Evolutionary conservation across 164 flowering plant genomes (phyloP).

Genomic region (Paratinospora sagittata): DNA sequence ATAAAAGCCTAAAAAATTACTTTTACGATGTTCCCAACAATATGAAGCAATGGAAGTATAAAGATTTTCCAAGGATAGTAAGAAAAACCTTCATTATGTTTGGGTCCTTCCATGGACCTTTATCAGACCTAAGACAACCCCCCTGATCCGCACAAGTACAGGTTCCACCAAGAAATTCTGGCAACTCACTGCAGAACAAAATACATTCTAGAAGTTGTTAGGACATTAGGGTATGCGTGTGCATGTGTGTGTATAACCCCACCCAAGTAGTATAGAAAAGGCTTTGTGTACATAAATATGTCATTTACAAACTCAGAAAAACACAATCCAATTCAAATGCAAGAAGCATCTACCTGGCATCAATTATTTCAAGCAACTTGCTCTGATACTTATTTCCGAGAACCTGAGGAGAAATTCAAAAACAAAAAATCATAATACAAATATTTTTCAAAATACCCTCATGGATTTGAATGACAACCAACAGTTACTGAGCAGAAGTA

Average conservation of each 20-base stretch:
- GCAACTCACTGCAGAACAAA: conserved; percentile 54
- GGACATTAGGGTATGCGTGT: neutral
- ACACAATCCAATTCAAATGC: neutral
- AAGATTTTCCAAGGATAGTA: conserved; percentile 5
- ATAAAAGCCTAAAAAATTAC: neutral
- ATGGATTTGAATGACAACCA: neutral
- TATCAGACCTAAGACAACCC: conserved; percentile 40
- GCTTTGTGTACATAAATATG: neutral
- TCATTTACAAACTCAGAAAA: neutral
- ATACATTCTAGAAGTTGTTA: conserved; percentile 8
- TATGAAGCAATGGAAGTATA: neutral
- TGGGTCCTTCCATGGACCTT: conserved; percentile 47
- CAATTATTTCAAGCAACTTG: conserved; percentile 80
- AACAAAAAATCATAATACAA: neutral
- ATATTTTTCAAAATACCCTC: neutral
- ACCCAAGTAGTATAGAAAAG: neutral
- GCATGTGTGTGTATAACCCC: neutral
- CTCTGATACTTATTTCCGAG: conserved; percentile 75
- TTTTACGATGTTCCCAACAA: neutral
- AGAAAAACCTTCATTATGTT: conserved; percentile 31
- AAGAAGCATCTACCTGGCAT: conserved; percentile 50
- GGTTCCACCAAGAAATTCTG: conserved; percentile 48
- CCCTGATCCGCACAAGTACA: conserved; percentile 40
- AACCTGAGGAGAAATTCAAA: conserved; percentile 38
- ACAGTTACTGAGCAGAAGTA: neutral